phyloP scores from a whole-genome alignment of 2,329 filamentous ascomycete species.

The Aspergillus quadrilineatus region DNA sequence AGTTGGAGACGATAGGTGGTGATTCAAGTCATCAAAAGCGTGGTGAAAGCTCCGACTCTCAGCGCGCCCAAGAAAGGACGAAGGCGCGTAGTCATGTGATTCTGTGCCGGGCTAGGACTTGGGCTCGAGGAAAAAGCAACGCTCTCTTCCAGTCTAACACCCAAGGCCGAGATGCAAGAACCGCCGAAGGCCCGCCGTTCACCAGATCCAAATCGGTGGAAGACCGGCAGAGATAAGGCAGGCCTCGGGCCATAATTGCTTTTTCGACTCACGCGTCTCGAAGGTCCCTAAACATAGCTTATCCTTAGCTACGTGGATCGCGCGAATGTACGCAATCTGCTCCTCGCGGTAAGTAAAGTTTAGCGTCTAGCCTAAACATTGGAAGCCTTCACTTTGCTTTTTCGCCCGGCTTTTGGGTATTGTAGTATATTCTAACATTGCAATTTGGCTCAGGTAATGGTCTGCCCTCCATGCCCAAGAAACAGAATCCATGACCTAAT shows the following conservation, averaged over 20 bases:
- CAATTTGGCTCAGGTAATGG: background rate
- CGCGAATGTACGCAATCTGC: slow-evolving; percentile 9
- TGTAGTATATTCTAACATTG: slow-evolving; percentile 16
- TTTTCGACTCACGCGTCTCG: slow-evolving; percentile 22
- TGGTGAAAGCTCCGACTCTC: background rate
- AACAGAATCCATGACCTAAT: slow-evolving; percentile 3
- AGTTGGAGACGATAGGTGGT: background rate
- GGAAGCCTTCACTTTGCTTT: slow-evolving; percentile 18
- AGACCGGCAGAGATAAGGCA: slow-evolving; percentile 11
- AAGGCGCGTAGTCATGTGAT: slow-evolving; percentile 9
- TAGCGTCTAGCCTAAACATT: slow-evolving; percentile 9
- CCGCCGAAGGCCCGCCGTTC: slow-evolving; percentile 14
- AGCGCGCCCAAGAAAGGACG: background rate
- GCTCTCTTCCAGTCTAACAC: background rate
- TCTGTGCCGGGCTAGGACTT: background rate
- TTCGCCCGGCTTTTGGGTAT: slow-evolving; percentile 11
- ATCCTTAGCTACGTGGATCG: slow-evolving; percentile 28
- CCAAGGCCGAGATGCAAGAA: background rate
- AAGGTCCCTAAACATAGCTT: slow-evolving; percentile 27
- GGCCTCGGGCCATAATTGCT: slow-evolving; percentile 21
- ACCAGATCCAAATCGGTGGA: slow-evolving; percentile 17
- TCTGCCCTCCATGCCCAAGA: background rate
- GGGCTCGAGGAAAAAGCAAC: background rate
- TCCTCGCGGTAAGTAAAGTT: slow-evolving; percentile 15
- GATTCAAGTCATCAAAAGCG: background rate